Percentiles rank a stretch among this genome's conserved stretches.
phyloP scores from a whole-genome alignment of 164 flowering plant genomes.

The Houttuynia cordata region DNA sequence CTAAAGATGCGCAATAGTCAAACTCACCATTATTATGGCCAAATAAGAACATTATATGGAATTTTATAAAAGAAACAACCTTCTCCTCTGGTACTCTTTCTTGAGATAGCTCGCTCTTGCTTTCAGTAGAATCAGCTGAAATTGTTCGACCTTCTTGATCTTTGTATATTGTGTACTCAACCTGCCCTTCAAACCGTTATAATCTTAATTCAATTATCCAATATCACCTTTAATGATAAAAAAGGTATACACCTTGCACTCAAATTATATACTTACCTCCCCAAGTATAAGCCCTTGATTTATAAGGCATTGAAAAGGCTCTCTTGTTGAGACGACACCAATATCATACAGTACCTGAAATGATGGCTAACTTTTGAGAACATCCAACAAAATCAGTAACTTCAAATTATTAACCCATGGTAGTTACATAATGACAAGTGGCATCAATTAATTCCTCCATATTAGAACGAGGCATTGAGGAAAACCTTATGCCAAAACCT shows the following conservation, averaged over 20 bases:
- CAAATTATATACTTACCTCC: slow-evolving; percentile 47
- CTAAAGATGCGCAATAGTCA: slow-evolving; percentile 19
- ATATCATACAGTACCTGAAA: slow-evolving; percentile 88
- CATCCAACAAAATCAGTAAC: neutral
- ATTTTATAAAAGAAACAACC: slow-evolving; percentile 23
- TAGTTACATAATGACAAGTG: too few species aligned
- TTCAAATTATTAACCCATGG: too few species aligned
- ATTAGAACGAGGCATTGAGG: neutral
- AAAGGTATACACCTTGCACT: neutral
- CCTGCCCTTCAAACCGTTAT: slow-evolving; percentile 33
- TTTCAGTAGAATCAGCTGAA: slow-evolving; percentile 51
- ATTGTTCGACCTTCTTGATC: slow-evolving; percentile 53
- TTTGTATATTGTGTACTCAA: slow-evolving; percentile 62
- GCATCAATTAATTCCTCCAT: neutral
- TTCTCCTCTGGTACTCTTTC: slow-evolving; percentile 68
- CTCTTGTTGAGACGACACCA: slow-evolving; percentile 87
- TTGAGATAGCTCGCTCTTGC: slow-evolving; percentile 27
- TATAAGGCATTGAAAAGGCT: slow-evolving; percentile 96
- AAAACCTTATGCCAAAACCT: slow-evolving; percentile 98
- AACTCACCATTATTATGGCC: neutral
- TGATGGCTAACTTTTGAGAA: neutral
- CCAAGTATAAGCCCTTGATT: slow-evolving; percentile 98
- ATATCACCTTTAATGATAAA: neutral
- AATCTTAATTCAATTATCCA: slow-evolving; percentile 12
- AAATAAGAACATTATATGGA: neutral